These are phyloP conservation scores for Avena insularis DNA, from an alignment of 176 grass and related monocot genomes.

Conservation along the genomic window DNA sequence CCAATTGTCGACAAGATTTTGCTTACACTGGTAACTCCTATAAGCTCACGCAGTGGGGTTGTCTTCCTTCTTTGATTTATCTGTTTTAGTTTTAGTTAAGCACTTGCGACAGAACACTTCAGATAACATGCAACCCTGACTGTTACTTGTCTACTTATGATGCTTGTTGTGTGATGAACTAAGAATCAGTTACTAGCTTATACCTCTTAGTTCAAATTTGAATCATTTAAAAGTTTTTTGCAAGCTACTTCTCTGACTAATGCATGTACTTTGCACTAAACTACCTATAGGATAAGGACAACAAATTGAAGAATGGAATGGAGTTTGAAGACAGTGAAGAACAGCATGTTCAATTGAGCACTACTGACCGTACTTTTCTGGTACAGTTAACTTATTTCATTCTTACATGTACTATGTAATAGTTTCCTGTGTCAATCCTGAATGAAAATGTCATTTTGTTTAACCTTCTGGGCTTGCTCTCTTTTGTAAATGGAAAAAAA, in stretches of 20 bases:
- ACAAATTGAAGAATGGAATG: slow-evolving; percentile 90
- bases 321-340: slow-evolving; percentile 67
- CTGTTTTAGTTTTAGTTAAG: neutral
- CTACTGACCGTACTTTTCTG: slow-evolving; percentile 77
- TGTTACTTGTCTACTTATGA: neutral
- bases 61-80: neutral
- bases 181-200: neutral
- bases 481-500: slow-evolving; percentile 27
- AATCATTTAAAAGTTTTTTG: slow-evolving; percentile 31
- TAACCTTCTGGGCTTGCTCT: slow-evolving; percentile 30
- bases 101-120: neutral
- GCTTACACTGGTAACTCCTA: slow-evolving; percentile 65
- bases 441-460: slow-evolving; percentile 40
- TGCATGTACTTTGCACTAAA: slow-evolving; percentile 37
- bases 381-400: slow-evolving; percentile 45
- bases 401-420: slow-evolving; percentile 15
- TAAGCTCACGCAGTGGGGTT: neutral
- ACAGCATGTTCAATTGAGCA: slow-evolving; percentile 53
- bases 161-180: slow-evolving; percentile 25
- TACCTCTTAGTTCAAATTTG: slow-evolving; percentile 12
- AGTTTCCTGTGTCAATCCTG: neutral
- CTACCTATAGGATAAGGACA: slow-evolving; percentile 72
- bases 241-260: slow-evolving; percentile 26
- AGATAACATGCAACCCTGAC: neutral
- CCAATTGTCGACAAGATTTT: slow-evolving; percentile 80